A percentile compares a stretch with the other conserved stretches of the same genome.
Conservation (phyloP, 176 grass and related monocot species). For the Paspalum vaginatum region DNA sequence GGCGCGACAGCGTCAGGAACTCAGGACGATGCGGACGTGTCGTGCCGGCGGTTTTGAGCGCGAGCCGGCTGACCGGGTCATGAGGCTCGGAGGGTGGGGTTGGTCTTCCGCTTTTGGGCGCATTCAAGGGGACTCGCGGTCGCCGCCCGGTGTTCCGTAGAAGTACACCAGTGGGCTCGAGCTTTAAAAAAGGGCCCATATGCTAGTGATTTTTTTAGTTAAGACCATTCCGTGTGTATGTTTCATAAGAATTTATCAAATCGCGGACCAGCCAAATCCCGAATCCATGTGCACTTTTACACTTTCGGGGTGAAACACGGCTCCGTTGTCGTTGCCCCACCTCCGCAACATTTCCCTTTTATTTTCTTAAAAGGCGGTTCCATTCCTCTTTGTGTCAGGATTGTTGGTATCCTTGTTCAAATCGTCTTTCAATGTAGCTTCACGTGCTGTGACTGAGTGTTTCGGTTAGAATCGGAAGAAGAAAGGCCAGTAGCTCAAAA, state of each 20-base stretch:
- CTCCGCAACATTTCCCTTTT: not conserved
- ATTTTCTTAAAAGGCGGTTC: not conserved
- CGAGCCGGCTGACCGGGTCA: not conserved
- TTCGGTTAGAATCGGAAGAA: not conserved
- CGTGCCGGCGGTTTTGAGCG: no score
- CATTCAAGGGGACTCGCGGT: not conserved
- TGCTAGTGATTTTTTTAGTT: no score
- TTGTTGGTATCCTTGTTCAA: no score
- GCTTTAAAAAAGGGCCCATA: no score
- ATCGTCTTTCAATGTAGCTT: not conserved
- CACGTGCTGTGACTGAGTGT: not conserved
- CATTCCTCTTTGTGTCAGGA: no score
- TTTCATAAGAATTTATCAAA: no score
- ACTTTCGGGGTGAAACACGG: no score
- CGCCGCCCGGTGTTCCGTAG: not conserved
- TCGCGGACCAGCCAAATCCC: no score
- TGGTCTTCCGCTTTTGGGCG: not conserved
- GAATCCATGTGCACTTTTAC: no score
- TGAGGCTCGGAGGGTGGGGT: not conserved
- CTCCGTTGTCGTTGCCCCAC: no score
- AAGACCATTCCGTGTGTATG: no score
- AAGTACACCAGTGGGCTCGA: not conserved
- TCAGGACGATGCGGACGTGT: no score
- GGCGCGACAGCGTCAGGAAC: not conserved
- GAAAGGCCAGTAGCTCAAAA: not conserved